A percentile compares a stretch with the other conserved stretches of the same genome.
Conservation (phyloP, 2,329 filamentous ascomycete genomes). For the Harringtonia aguacate region DNA sequence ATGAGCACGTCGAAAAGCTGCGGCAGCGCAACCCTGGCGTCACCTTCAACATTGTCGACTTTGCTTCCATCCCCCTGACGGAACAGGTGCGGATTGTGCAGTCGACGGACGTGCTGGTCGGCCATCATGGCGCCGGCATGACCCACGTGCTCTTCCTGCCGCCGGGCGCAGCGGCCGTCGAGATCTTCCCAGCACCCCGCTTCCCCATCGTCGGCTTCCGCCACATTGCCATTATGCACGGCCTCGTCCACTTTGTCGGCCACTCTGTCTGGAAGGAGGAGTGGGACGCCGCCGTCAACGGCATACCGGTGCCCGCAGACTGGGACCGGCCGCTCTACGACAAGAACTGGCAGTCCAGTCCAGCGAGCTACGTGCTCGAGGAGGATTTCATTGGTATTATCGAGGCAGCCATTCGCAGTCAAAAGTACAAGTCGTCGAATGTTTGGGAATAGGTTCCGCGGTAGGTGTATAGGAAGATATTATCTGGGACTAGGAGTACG, state of each 20-base stretch:
- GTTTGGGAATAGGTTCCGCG: neutral
- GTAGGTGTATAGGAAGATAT: too few species aligned
- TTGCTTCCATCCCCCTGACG: slow-evolving; percentile 23
- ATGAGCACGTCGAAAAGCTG: neutral
- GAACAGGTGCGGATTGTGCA: slow-evolving; percentile 24
- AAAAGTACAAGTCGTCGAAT: neutral
- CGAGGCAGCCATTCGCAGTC: slow-evolving; percentile 8
- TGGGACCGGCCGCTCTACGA: slow-evolving; percentile 3
- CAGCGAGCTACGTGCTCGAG: slow-evolving; percentile 12
- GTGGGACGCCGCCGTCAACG: slow-evolving; percentile 3
- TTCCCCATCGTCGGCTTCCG: slow-evolving; percentile 27
- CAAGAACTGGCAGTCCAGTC: slow-evolving; percentile 11
- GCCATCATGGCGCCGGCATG: slow-evolving; percentile 31
- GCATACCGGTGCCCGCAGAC: slow-evolving; percentile 1
- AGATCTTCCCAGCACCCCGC: slow-evolving; percentile 25
- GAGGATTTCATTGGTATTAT: slow-evolving; percentile 11
- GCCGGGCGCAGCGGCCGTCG: slow-evolving; percentile 23
- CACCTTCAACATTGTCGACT: slow-evolving; percentile 19
- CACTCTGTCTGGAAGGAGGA: slow-evolving; percentile 7
- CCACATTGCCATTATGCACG: slow-evolving; percentile 28
- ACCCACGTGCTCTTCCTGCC: slow-evolving; percentile 30
- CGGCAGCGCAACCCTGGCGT: neutral
- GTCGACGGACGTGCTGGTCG: slow-evolving; percentile 29
- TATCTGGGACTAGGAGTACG: too few species aligned
- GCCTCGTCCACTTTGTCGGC: slow-evolving; percentile 12